Evolutionary conservation across 768 basidiomycete genomes (phyloP), one percentile per base, ranked within the genome.

Genomic region (Hericium rajendrae): DNA sequence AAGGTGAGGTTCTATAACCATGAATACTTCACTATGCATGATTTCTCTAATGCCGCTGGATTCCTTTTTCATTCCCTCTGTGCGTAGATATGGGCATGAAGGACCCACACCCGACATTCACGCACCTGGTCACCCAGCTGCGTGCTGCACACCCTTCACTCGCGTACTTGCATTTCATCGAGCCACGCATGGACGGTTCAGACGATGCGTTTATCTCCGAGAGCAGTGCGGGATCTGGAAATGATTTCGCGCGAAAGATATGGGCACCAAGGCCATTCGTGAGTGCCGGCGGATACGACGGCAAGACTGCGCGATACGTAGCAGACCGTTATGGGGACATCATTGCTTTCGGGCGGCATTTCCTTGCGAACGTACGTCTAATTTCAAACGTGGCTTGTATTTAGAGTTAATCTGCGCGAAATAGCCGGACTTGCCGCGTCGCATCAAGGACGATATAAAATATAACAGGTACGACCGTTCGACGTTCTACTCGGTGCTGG

Each of bases 21-120:
- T 18, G 16, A 20, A n/a, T 5, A 11, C 16, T n/a, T 32, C 26
- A 26, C 32, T 32, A 32, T 32, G 32, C 32, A 10, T 32, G 32
- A 32, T 32, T 32, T 32, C 6, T 32, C 32, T 32, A 32, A 32
- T 32, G 32, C 9, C 9, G 32, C 32, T 32, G 8, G 9, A 26
- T 26, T 9, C 6, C 37, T 15, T 18, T 4, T n/a, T 13, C 24
- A 12, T 38, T 6, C 24, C 63, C 15, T 38, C 39, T 22, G 48
- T 28, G n/a, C 2, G 53, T 37, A 62, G 66, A 48, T 6, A 81
- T 85, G 80, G 66, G 72, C 6, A 80, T 82, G 78, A 60, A 64
- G 3, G 74, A 85, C 57, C 83, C 82, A 0, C 68, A 75, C 3
- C 79, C 82, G 0, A 78, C 78, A 9, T 87, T 80, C 70, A 60